Base-by-base conservation (phyloP, 176 grass and related monocot species). In the Secale cereale region DNA sequence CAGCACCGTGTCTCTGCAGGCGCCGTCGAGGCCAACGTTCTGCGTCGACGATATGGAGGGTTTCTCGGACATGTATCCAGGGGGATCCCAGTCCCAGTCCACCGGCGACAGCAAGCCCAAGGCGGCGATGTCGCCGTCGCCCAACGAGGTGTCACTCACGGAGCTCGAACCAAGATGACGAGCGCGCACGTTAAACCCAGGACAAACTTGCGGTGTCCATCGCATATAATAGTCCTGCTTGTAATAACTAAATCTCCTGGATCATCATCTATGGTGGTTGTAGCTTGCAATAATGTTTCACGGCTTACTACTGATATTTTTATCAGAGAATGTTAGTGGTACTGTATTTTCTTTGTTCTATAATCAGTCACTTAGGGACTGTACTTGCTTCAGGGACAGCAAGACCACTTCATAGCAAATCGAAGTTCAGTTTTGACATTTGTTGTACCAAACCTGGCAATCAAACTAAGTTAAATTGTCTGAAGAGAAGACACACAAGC, bases 21-120 rank as follows among this genome's bases (percentile, higher is more conserved):
- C 59, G 1, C 92, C 89, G 22, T 85, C 77, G 0, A 78, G 14
- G 73, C 92, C 92, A 14, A 76, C 90, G 40, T 94, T 94, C 85
- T 91, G 80, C 52, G 35, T 81, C 41, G 77, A 56, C 57, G 82
- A 86, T 12, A 68, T 30, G 48, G 82, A 68, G 33, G 57, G 4
- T 3, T 31, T 26, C 33, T 52, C 14, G 17, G 7, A 25, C 3
- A 7, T 54, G 6, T 19, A 61, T 28, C n/a, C 41, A 4, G 7
- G 25, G 50, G 75, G 28, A 22, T 19, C 17, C 14, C 71, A 61
- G 71, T 81, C 70, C 70, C 76, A 70, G 78, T 82, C 33, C 62
- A 41, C 25, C 43, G 19, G 20, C 19, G 4, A 33, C 14, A n/a
- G 23, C 25, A 68, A 69, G 36, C 25, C 27, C 2, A 36, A 22